Percentiles rank a stretch among this genome's conserved stretches.
phyloP scores from a whole-genome alignment of 495 filamentous ascomycete species.

The Cetradonia linearis region DNA sequence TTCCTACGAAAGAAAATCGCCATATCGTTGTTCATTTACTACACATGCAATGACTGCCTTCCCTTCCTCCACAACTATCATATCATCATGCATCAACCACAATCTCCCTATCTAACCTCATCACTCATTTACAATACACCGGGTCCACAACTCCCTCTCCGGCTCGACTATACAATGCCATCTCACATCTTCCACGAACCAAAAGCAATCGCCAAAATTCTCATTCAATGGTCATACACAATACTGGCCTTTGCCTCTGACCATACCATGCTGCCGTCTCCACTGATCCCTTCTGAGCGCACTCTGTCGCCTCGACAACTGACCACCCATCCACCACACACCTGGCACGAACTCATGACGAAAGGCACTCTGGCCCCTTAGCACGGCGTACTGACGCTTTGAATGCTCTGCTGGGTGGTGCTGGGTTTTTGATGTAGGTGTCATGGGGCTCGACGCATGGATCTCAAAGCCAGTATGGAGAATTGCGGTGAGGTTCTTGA shows the following conservation, averaged over 20 bases:
- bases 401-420: not conserved
- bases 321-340: not conserved
- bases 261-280: not conserved
- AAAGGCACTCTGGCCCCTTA: not conserved
- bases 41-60: no score
- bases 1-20: no score
- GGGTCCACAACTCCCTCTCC: not conserved
- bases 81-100: no score
- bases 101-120: not conserved
- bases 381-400: not conserved
- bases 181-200: not conserved
- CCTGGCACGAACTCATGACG: not conserved
- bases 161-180: not conserved
- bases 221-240: not conserved
- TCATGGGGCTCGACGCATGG: not conserved
- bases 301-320: not conserved
- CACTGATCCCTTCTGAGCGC: not conserved
- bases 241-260: not conserved
- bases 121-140: not conserved
- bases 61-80: no score
- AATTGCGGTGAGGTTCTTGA: not conserved
- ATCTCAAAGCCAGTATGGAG: not conserved
- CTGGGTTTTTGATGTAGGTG: not conserved
- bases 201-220: not conserved
- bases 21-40: no score